Conservation (phyloP, 2,329 filamentous ascomycete species). For the Aphanocladium album region DNA sequence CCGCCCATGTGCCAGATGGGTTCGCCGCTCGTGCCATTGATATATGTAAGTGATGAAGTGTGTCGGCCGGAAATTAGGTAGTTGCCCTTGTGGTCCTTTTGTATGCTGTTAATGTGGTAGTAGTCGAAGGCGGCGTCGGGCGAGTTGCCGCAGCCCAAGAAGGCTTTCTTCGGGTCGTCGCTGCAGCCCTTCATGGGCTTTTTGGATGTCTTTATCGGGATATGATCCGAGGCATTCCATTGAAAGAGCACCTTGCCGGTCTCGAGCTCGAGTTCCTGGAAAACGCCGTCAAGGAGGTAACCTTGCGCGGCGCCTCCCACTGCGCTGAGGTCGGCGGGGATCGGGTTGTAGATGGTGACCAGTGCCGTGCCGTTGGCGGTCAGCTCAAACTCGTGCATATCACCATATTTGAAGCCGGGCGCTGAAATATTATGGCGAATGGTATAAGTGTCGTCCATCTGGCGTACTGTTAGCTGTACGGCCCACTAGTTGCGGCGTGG, state of each 20-base stretch:
- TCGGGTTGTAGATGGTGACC: conserved; percentile 31
- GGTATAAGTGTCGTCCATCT: conserved; percentile 14
- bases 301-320: conserved; percentile 18
- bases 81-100: conserved; percentile 43
- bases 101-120: conserved; percentile 52
- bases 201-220: conserved; percentile 6
- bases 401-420: conserved; percentile 19
- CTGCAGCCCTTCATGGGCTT: conserved; percentile 11
- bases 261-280: conserved; percentile 41
- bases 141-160: conserved; percentile 19
- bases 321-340: conserved; percentile 31
- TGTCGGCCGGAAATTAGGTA: conserved; percentile 48
- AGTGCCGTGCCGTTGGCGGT: conserved; percentile 32
- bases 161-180: conserved; percentile 11
- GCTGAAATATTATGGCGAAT: conserved; percentile 7
- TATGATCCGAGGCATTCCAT: conserved; percentile 29
- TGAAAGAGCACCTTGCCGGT: conserved; percentile 43
- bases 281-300: conserved; percentile 23
- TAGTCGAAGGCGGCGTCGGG: conserved; percentile 40
- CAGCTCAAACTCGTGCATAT: conserved; percentile 36
- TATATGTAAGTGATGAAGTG: conserved; percentile 38
- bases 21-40: conserved; percentile 40
- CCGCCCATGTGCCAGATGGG: conserved; percentile 49
- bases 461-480: neutral
- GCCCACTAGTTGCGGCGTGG: neutral